Conservation (phyloP, 495 filamentous ascomycete genomes). For the Penicillium silybi region DNA sequence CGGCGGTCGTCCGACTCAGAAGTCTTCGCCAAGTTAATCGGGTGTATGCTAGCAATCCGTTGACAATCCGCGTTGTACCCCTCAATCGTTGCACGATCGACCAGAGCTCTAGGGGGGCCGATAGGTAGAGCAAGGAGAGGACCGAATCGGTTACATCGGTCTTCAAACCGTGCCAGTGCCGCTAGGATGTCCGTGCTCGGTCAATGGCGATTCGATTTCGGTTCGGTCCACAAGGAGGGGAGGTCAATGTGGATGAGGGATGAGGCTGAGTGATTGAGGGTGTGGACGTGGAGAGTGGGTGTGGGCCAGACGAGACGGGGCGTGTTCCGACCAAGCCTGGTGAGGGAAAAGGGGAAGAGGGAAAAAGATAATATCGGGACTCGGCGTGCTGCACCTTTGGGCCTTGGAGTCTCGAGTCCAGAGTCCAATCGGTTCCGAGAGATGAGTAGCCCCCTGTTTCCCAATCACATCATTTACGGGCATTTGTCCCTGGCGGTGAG, state of each 20-base stretch:
- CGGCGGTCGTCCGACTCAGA: not conserved
- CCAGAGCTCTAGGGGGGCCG: conserved; percentile 20
- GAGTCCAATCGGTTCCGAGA: not conserved
- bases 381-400: not conserved
- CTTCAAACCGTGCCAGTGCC: conserved; percentile 16
- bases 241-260: conserved; percentile 1
- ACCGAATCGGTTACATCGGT: conserved; percentile 39
- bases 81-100: conserved; percentile 10
- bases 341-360: not conserved
- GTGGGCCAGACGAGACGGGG: not conserved
- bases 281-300: conserved; percentile 2
- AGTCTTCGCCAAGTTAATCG: not conserved
- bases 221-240: not conserved
- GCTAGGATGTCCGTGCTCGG: conserved; percentile 14
- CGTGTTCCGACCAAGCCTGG: not conserved
- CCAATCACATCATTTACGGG: conserved; percentile 19
- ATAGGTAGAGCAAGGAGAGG: conserved; percentile 26
- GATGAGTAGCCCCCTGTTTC: not conserved
- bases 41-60: not conserved
- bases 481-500: conserved; percentile 20
- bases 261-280: conserved; percentile 1
- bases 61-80: conserved; percentile 3
- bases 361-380: not conserved
- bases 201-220: conserved; percentile 6
- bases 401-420: not conserved